Percentiles rank a stretch among this genome's conserved stretches.
These are phyloP conservation scores for Cytospora piceae DNA, from an alignment of 2,329 filamentous ascomycete species.

Conservation along the genomic window DNA sequence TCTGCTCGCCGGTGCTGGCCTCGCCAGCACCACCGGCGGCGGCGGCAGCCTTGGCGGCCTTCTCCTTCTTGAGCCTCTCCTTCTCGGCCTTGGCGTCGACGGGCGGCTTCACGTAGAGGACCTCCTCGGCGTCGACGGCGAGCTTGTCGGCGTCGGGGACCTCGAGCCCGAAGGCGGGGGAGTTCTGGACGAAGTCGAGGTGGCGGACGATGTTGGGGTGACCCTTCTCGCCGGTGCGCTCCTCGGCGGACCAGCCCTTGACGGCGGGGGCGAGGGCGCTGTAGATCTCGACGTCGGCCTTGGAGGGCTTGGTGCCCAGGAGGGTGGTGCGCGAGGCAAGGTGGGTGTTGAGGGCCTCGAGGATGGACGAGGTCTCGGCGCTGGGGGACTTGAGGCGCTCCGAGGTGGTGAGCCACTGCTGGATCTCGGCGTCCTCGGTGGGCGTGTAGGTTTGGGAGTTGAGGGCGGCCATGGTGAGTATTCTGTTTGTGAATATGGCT, in stretches of 20 bases:
- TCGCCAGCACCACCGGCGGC: slow-evolving; percentile 40
- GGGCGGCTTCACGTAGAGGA: slow-evolving; percentile 86
- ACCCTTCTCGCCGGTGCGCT: slow-evolving; percentile 87
- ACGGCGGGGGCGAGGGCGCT: slow-evolving; percentile 76
- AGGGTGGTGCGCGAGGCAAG: slow-evolving; percentile 87
- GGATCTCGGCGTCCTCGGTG: slow-evolving; percentile 83
- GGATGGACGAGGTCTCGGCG: slow-evolving; percentile 59
- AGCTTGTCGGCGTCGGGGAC: slow-evolving; percentile 76
- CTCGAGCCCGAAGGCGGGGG: slow-evolving; percentile 71
- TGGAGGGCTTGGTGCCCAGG: slow-evolving; percentile 85
- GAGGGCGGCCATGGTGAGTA: slow-evolving; percentile 65
- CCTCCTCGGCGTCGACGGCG: slow-evolving; percentile 74
- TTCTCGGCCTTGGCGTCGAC: slow-evolving; percentile 94
- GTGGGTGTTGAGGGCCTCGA: slow-evolving; percentile 82
- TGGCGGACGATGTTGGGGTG: slow-evolving; percentile 90
- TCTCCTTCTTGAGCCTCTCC: slow-evolving; percentile 95
- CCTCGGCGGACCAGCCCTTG: slow-evolving; percentile 78
- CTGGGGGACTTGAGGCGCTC: slow-evolving; percentile 64
- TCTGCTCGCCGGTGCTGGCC: slow-evolving; percentile 50
- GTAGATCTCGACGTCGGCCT: slow-evolving; percentile 85
- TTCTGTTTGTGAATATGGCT: slow-evolving; percentile 46
- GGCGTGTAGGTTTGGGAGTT: slow-evolving; percentile 71
- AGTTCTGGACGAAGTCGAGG: slow-evolving; percentile 94
- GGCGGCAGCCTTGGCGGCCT: slow-evolving; percentile 68
- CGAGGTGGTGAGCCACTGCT: slow-evolving; percentile 83